These are phyloP conservation scores for Trypanosoma theileri DNA, from an alignment of 208 protist genomes.

Conservation along the genomic window DNA sequence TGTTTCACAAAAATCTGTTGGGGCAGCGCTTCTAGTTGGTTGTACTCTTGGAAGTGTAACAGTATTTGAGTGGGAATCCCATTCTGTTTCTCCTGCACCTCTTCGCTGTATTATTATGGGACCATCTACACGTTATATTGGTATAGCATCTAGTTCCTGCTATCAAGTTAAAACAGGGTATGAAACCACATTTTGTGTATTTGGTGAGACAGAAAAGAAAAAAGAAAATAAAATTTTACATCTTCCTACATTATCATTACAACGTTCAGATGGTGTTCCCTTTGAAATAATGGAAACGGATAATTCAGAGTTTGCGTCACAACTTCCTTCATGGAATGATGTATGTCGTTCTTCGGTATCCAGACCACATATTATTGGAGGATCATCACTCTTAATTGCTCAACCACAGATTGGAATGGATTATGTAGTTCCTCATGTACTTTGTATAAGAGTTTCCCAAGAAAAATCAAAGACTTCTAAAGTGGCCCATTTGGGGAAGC, in stretches of 20 bases:
- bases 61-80: slow-evolving; percentile 19
- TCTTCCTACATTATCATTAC: background rate
- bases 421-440: background rate
- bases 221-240: background rate
- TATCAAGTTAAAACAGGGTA: background rate
- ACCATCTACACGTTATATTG: slow-evolving; percentile 14
- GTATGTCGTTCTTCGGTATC: background rate
- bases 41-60: slow-evolving; percentile 17
- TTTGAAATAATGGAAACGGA: slow-evolving; percentile 1
- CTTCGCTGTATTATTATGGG: slow-evolving; percentile 24
- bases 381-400: slow-evolving; percentile 8
- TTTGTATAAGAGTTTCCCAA: slow-evolving; percentile 13
- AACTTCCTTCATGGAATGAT: slow-evolving; percentile 16
- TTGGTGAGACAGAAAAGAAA: slow-evolving; percentile 4
- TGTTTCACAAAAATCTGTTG: background rate
- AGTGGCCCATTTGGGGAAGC: background rate
- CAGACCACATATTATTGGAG: background rate
- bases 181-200: slow-evolving; percentile 12
- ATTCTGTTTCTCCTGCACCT: slow-evolving; percentile 3
- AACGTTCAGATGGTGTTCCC: slow-evolving; percentile 1
- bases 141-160: background rate
- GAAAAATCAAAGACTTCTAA: background rate
- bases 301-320: background rate
- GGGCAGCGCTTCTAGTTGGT: slow-evolving; percentile 16
- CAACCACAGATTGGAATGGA: slow-evolving; percentile 3